Evolutionary conservation across 1,284 basidiomycete genomes (phyloP).

Genomic region (Cryptococcus hybrid): DNA sequence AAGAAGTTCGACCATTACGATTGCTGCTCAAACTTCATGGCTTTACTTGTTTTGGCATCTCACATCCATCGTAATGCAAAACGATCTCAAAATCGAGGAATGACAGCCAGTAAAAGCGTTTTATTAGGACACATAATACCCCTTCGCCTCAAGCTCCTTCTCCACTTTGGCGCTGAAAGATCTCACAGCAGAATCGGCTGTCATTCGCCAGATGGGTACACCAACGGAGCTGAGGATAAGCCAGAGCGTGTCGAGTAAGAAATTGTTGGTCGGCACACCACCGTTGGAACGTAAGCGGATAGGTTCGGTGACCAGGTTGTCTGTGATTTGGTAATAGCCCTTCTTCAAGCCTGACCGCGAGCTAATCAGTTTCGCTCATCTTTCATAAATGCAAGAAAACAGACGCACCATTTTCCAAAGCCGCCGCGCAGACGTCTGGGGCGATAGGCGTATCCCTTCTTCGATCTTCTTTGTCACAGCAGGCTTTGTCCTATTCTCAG

Average conservation of each 20-base stretch:
- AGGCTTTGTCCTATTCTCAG: slow-evolving; percentile 81
- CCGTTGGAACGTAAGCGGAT: slow-evolving; percentile 71
- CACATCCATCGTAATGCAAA: too few species aligned
- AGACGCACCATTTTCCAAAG: slow-evolving; percentile 62
- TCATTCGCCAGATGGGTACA: slow-evolving; percentile 12
- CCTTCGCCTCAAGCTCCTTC: slow-evolving; percentile 24
- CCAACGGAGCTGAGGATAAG: slow-evolving; percentile 54
- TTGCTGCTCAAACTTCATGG: too few species aligned
- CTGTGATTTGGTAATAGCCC: slow-evolving; percentile 73
- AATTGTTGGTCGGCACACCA: slow-evolving; percentile 63
- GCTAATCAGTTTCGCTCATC: too few species aligned
- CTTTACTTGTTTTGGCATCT: too few species aligned
- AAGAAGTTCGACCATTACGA: too few species aligned
- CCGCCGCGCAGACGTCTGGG: slow-evolving; percentile 65
- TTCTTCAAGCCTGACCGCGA: slow-evolving; percentile 60
- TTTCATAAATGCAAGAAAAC: too few species aligned
- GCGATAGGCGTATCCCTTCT: slow-evolving; percentile 67
- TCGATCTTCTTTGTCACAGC: slow-evolving; percentile 77
- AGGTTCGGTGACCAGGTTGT: slow-evolving; percentile 65
- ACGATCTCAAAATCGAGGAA: too few species aligned
- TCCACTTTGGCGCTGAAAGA: slow-evolving; percentile 16
- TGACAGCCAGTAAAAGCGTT: too few species aligned
- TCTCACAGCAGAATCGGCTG: slow-evolving; percentile 32
- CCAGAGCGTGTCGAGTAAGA: slow-evolving; percentile 58
- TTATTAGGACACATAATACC: slow-evolving; percentile 6